Evolutionary conservation across 139 green algal species (phyloP).

Genomic region (Tetradesmus lagerheimii): DNA sequence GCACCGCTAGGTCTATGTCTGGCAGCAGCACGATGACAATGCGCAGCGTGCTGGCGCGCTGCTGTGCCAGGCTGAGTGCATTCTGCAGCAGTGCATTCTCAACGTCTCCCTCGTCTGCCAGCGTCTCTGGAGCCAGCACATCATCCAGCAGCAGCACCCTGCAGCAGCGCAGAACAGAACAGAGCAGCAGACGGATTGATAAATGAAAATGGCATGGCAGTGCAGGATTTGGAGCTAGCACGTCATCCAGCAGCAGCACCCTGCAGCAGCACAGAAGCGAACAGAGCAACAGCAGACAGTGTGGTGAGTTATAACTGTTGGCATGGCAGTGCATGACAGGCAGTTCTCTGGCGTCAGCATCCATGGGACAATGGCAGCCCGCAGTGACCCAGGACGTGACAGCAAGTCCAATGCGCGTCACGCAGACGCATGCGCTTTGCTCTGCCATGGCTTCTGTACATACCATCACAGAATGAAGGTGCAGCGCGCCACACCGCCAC

Average conservation of each 20-base stretch:
- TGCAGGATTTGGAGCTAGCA: neutral
- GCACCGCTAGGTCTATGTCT: neutral
- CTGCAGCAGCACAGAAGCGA: no score
- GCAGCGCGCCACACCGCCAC: no score
- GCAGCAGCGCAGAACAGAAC: neutral
- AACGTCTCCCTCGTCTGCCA: neutral
- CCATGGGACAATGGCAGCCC: no score
- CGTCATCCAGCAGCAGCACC: neutral
- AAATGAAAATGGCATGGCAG: neutral
- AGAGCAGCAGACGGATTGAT: neutral
- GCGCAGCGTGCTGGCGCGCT: neutral
- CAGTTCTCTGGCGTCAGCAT: no score
- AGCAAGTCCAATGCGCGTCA: no score
- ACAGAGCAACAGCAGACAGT: no score
- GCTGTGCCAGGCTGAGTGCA: conserved; percentile 1
- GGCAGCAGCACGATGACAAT: conserved; percentile 8
- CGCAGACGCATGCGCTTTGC: no score
- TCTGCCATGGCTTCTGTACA: no score
- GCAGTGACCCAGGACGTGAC: no score
- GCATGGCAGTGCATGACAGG: no score
- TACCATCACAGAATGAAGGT: no score
- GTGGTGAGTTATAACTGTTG: no score
- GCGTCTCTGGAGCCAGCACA: neutral
- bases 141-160: conserved; percentile 32
- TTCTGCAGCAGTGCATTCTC: neutral